Percentiles rank a stretch among this genome's conserved stretches.
These are phyloP conservation scores for Heliamphora exappendiculata DNA, from an alignment of 148 eudicot genomes.

Conservation along the genomic window DNA sequence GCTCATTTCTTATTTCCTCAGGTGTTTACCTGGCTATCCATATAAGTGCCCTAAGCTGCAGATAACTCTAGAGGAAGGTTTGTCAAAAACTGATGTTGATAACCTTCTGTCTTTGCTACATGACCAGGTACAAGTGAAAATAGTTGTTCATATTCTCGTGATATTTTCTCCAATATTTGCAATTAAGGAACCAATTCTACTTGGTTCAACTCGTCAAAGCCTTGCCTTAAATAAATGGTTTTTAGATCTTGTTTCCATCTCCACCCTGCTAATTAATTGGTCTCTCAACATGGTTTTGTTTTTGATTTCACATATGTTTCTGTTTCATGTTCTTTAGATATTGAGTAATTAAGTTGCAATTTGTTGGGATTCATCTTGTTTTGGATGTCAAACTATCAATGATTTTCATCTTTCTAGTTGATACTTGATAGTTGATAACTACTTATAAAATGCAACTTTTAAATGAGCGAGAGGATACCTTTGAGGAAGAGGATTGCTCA, in stretches of 20 bases:
- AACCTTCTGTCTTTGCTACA: slow-evolving; percentile 65
- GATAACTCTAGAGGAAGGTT: slow-evolving; percentile 62
- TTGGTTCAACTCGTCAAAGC: not conserved
- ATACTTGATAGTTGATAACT: not conserved
- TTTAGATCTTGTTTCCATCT: not conserved
- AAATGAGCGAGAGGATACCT: too few relatives aligned
- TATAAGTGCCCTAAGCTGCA: slow-evolving; percentile 83
- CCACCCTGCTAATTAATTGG: not conserved
- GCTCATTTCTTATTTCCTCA: slow-evolving; percentile 12
- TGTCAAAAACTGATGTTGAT: slow-evolving; percentile 70
- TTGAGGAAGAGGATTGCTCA: too few relatives aligned
- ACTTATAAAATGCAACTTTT: not conserved
- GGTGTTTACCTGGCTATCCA: slow-evolving; percentile 90
- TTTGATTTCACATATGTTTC: not conserved
- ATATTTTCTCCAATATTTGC: not conserved
- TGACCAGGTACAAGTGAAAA: slow-evolving; percentile 62
- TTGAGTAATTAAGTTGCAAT: not conserved
- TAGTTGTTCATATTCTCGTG: not conserved
- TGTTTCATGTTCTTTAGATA: not conserved
- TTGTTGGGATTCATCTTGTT: not conserved
- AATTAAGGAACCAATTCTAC: not conserved
- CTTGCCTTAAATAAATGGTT: not conserved
- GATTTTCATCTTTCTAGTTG: not conserved
- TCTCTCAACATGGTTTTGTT: not conserved
- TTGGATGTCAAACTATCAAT: not conserved